Evolutionary conservation across 2,329 filamentous ascomycete genomes (phyloP), one percentile per base, ranked within the genome.

Genomic region (Nothopassalora personata): DNA sequence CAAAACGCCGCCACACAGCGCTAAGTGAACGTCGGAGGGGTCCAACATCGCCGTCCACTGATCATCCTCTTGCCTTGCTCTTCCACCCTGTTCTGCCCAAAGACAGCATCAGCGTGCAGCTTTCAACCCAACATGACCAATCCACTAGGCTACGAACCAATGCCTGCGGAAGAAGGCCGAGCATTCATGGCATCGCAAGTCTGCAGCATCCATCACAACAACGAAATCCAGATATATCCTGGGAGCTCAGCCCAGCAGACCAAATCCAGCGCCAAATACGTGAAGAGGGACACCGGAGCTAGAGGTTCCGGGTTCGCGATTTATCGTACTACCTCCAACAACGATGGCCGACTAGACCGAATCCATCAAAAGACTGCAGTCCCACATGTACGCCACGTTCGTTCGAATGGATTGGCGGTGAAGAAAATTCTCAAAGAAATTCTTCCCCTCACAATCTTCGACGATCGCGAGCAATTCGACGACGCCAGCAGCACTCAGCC

Each of bases 261-360:
- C 58, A 56, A 27, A 56, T 63, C 34, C 59, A 66, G 49, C 39
- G 60, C 7, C 52, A 60, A 28, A 45, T 66, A 2, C 59, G 62
- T 58, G 46, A 49, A 23, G 62, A 65, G 28, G 57, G 46, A 18
- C 59, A 64, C 45, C 47, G 59, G 19, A 60, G 53, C 33, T 67
- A n/a, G n/a, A n/a, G n/a, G n/a, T n/a, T n/a, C n/a, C n/a, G n/a
- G n/a, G n/a, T n/a, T 50, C 49, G 58, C 63, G 19, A 61, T 65
- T 47, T 64, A 67, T 39, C 58, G 64, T 30, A 61, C 59, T 18
- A 63, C 53, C 7, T 67, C 65, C 53, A 31, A 47, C 19, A 60
- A 50, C 39, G 59, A 65, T 23, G 49, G 49, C 45, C 8, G 56
- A 62, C 30, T 66, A 60, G 63, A n/a, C 11, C 2, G 49, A 53